A percentile compares a stretch with the other conserved stretches of the same genome.
phyloP scores from a whole-genome alignment of 2,329 filamentous ascomycete species.

The Calycina marina region DNA sequence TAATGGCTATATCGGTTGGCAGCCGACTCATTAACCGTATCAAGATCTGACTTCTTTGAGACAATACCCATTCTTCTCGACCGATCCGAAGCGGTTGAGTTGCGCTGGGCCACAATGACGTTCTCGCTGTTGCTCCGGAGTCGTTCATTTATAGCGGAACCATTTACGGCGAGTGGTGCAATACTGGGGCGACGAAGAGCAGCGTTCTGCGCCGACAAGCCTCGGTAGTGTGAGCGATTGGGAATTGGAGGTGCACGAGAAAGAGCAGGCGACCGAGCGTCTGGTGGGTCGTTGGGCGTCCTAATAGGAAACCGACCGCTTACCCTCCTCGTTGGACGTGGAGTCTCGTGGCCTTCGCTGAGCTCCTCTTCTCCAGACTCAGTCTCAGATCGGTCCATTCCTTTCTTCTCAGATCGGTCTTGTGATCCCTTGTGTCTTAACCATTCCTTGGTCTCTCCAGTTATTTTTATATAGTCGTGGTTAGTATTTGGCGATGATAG shows the following conservation, averaged over 20 bases:
- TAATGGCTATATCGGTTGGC: slow-evolving; percentile 52
- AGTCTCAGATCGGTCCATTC: slow-evolving; percentile 36
- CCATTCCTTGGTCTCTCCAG: slow-evolving; percentile 46
- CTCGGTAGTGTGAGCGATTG: slow-evolving; percentile 65
- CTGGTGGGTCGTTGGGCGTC: slow-evolving; percentile 56
- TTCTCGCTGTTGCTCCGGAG: slow-evolving; percentile 52
- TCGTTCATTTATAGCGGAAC: slow-evolving; percentile 50
- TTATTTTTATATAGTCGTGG: slow-evolving; percentile 41
- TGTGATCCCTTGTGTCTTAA: slow-evolving; percentile 34
- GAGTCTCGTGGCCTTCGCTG: slow-evolving; percentile 68
- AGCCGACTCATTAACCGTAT: slow-evolving; percentile 46
- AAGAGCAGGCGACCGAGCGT: slow-evolving; percentile 52
- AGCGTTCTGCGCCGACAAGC: slow-evolving; percentile 51
- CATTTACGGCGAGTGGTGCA: slow-evolving; percentile 51
- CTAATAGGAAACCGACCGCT: slow-evolving; percentile 55
- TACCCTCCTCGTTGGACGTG: slow-evolving; percentile 49
- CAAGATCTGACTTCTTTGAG: slow-evolving; percentile 45
- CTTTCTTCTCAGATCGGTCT: slow-evolving; percentile 33
- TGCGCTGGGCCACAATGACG: slow-evolving; percentile 32
- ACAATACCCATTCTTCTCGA: slow-evolving; percentile 51
- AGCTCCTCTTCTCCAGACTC: slow-evolving; percentile 45
- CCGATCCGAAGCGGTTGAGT: slow-evolving; percentile 32
- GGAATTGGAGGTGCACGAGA: slow-evolving; percentile 64
- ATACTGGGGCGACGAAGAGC: slow-evolving; percentile 54
- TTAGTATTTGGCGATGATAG: slow-evolving; percentile 40